Evolutionary conservation across 1,139 yeast species (phyloP), one percentile per base, ranked within the genome.

Genomic region (Hemisphaericaspora xylanilytica): DNA sequence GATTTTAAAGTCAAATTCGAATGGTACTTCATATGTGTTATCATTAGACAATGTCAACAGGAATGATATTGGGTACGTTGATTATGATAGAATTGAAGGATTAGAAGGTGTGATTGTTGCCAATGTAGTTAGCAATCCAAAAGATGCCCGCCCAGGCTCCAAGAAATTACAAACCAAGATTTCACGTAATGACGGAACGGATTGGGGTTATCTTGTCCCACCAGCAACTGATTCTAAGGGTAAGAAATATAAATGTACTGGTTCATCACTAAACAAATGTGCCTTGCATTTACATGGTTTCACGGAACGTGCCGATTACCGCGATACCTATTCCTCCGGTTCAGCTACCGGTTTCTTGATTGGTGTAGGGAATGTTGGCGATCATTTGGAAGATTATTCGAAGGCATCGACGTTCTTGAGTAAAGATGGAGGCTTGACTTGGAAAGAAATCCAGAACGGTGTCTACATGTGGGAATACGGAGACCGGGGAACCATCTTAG

Each of bases 401-500:
- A 75, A 80, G 25, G 73, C 83, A 1, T 68, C 85, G 3, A 86
- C 96, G 0, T 92, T 79, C 50, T 63, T 92, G 46, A 81, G 96
- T 11, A 67, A 73, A 5, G 97, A 94, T 63, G 98, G 95, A 3
- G 99, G 99, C 33, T 63, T 81, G 3, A 75, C 90, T 2, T 92
- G 98, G 98, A 78, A 61, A 40, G 95, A 88, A 59, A 66, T 89
- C 20, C 73, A 65, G 38, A 77, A 83, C 46, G 95, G 95, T 1
- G 75, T 78, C 0, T 75, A 76, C 53, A 85, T 85, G 78, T 94
- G 97, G 97, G 97, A 90, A 59, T 92, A 73, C 60, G 98, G 97
- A 43, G 98, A 94, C 58, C 84, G 89, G 49, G 98, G 99, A 6
- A 81, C 96, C 1, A 75, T 94, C 31, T 65, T 92, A 42, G 88